Evolutionary conservation across 345 rosid species (phyloP).

Genomic region (Atalantia buxifolia): DNA sequence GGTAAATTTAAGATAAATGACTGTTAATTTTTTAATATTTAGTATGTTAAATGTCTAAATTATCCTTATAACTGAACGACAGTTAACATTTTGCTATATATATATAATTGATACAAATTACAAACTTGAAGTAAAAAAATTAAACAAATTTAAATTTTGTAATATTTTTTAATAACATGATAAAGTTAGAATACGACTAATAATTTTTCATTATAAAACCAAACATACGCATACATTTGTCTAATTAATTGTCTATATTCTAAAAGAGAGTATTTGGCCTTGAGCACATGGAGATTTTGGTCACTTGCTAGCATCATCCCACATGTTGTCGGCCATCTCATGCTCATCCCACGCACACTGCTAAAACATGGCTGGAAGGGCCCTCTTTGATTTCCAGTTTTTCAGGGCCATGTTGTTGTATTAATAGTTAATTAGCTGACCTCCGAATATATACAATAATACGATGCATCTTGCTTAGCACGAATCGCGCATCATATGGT

Average conservation of each 20-base stretch:
- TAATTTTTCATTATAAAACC: too few species aligned
- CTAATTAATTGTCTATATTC: not conserved
- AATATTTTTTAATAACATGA: too few species aligned
- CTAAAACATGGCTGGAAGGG: not conserved
- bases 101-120: too few species aligned
- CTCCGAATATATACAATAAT: not conserved
- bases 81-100: too few species aligned
- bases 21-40: too few species aligned
- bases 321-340: conserved; percentile 2
- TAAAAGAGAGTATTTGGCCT: not conserved
- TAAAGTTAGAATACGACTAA: too few species aligned
- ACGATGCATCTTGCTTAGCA: not conserved
- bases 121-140: too few species aligned
- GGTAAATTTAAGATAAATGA: too few species aligned
- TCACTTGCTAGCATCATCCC: not conserved
- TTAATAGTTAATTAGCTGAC: not conserved
- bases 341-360: not conserved
- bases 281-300: not conserved
- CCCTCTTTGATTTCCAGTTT: not conserved
- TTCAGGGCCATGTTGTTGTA: not conserved
- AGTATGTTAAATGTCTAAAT: too few species aligned
- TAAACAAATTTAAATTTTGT: too few species aligned
- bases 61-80: too few species aligned
- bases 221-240: not conserved
- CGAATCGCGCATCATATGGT: not conserved